phyloP scores from a whole-genome alignment of 2,329 filamentous ascomycete genomes.

The Colletotrichum sp. region DNA sequence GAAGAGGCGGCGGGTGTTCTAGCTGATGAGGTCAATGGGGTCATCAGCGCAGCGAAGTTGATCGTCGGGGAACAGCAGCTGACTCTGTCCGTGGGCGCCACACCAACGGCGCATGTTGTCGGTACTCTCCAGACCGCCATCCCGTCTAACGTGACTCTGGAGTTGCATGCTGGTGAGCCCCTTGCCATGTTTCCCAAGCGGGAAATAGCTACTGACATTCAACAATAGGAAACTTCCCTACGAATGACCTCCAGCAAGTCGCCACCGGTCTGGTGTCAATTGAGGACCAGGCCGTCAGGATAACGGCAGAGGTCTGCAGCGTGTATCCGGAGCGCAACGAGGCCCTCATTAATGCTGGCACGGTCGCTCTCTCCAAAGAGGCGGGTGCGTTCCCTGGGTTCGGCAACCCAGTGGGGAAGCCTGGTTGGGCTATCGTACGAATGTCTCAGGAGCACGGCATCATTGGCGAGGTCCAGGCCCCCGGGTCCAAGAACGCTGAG shows the following conservation, averaged over 20 bases:
- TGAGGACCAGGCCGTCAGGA: slow-evolving; percentile 33
- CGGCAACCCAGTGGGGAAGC: slow-evolving; percentile 30
- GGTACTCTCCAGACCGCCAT: slow-evolving; percentile 31
- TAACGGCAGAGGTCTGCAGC: slow-evolving; percentile 40
- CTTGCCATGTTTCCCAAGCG: no score
- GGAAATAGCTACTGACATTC: not conserved
- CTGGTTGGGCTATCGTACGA: slow-evolving; percentile 35
- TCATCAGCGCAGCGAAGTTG: slow-evolving; percentile 33
- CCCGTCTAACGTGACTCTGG: slow-evolving; percentile 35
- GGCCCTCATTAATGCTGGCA: slow-evolving; percentile 40
- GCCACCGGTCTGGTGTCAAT: slow-evolving; percentile 35
- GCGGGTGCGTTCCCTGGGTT: slow-evolving; percentile 33
- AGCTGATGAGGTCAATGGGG: slow-evolving; percentile 33
- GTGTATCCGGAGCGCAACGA: slow-evolving; percentile 42
- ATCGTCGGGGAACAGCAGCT: slow-evolving; percentile 28
- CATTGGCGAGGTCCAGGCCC: slow-evolving; percentile 18
- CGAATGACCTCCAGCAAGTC: slow-evolving; percentile 43
- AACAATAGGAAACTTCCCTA: slow-evolving; percentile 36
- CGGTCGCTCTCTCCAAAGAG: slow-evolving; percentile 38
- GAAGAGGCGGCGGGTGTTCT: slow-evolving; percentile 34
- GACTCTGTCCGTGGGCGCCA: slow-evolving; percentile 38
- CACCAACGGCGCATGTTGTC: slow-evolving; percentile 40
- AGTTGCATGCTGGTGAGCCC: slow-evolving; percentile 37
- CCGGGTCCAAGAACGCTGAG: slow-evolving; percentile 14
- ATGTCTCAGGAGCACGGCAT: slow-evolving; percentile 44